Conservation (phyloP, 1,139 yeast species). For the Torulaspora pretoriensis region DNA sequence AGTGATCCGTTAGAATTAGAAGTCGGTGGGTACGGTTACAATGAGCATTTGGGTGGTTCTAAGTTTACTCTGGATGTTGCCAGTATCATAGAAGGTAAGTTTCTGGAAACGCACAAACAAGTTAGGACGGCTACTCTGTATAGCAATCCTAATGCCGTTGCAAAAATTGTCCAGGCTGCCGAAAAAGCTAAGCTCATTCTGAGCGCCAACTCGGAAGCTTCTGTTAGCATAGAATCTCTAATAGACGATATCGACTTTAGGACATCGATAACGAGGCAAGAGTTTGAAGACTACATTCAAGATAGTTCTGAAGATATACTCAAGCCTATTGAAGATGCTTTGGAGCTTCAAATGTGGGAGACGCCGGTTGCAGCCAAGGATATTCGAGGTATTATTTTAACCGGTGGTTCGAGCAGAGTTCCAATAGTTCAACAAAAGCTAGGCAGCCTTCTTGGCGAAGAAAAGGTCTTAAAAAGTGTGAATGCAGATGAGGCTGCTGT, state of each 20-base stretch:
- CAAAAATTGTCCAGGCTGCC: slow-evolving; percentile 73
- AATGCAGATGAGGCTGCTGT: slow-evolving; percentile 96
- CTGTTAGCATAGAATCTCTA: slow-evolving; percentile 65
- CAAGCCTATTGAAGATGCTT: slow-evolving; percentile 54
- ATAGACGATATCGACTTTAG: slow-evolving; percentile 70
- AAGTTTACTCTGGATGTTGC: slow-evolving; percentile 62
- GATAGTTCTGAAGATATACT: slow-evolving; percentile 46
- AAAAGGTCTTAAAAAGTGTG: slow-evolving; percentile 73
- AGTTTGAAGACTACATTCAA: slow-evolving; percentile 60
- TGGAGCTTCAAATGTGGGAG: slow-evolving; percentile 39
- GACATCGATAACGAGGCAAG: slow-evolving; percentile 61
- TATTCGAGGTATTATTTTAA: slow-evolving; percentile 65
- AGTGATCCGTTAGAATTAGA: slow-evolving; percentile 45
- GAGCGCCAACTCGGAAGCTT: slow-evolving; percentile 80
- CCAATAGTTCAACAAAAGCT: slow-evolving; percentile 74
- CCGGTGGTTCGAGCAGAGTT: slow-evolving; percentile 91
- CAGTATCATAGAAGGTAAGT: slow-evolving; percentile 54
- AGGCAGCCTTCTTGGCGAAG: slow-evolving; percentile 53
- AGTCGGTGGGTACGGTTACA: slow-evolving; percentile 69
- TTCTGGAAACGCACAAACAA: slow-evolving; percentile 41
- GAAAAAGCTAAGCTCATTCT: slow-evolving; percentile 82
- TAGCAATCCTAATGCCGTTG: slow-evolving; percentile 54
- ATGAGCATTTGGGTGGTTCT: slow-evolving; percentile 68
- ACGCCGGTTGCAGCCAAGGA: slow-evolving; percentile 37
- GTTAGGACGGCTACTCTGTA: slow-evolving; percentile 41